Evolutionary conservation across 352 stramenopile genomes (phyloP).

Genomic region (Achlya hypogyna): DNA sequence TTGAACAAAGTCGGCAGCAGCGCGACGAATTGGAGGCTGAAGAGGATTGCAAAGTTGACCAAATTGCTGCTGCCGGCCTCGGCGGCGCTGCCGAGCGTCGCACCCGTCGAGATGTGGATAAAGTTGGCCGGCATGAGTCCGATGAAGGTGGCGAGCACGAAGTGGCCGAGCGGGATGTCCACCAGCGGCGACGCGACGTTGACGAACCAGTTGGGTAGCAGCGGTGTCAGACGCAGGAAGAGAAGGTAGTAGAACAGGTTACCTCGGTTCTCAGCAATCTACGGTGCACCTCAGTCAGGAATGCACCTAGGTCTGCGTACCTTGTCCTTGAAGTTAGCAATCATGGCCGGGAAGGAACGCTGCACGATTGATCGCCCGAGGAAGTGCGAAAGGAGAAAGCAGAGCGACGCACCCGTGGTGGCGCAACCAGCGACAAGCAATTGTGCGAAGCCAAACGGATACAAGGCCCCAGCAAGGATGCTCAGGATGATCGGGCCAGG

Average conservation of each 20-base stretch:
- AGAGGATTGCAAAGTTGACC: slow-evolving; percentile 74
- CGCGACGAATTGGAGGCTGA: slow-evolving; percentile 76
- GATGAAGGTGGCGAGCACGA: slow-evolving; percentile 75
- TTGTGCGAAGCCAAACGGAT: slow-evolving; percentile 69
- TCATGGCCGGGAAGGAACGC: slow-evolving; percentile 58
- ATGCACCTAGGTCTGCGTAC: slow-evolving; percentile 19
- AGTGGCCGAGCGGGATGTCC: slow-evolving; percentile 74
- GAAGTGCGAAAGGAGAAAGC: slow-evolving; percentile 80
- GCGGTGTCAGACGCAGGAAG: slow-evolving; percentile 80
- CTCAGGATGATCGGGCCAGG: slow-evolving; percentile 79
- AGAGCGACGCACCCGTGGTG: slow-evolving; percentile 69
- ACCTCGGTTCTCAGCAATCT: slow-evolving; percentile 71
- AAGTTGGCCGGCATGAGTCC: slow-evolving; percentile 76
- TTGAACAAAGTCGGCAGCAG: slow-evolving; percentile 79
- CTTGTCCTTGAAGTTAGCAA: slow-evolving; percentile 69
- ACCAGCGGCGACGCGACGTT: slow-evolving; percentile 83
- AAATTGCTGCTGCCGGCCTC: slow-evolving; percentile 47
- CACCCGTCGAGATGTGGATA: slow-evolving; percentile 74
- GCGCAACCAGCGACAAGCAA: slow-evolving; percentile 75
- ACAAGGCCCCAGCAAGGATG: slow-evolving; percentile 82
- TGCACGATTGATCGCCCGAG: slow-evolving; percentile 67
- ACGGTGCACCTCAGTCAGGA: not conserved
- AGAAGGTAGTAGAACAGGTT: slow-evolving; percentile 87
- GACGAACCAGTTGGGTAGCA: slow-evolving; percentile 86
- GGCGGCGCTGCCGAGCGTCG: slow-evolving; percentile 60